Conservation (phyloP, 495 filamentous ascomycete genomes). For the Polyplosphaeria fusca region DNA sequence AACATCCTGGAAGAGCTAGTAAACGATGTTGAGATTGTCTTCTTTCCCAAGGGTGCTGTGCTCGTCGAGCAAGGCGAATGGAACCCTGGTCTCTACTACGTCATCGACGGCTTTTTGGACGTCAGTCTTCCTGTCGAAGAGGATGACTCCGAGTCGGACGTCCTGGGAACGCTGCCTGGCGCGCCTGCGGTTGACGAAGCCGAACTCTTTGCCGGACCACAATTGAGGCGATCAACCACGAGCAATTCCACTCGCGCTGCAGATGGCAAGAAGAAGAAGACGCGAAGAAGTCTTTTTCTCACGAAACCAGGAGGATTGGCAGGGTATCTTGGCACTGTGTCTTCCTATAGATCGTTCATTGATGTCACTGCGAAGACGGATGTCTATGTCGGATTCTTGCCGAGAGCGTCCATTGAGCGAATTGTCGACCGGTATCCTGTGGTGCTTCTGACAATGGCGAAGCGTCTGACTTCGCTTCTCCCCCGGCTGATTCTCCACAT, state of each 20-base stretch:
- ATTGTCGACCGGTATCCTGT: constrained; percentile 91
- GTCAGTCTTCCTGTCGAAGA: constrained; percentile 71
- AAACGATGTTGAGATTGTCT: constrained; percentile 96
- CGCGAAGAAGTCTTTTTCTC: constrained; percentile 74
- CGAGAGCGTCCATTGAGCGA: constrained; percentile 78
- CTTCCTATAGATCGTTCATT: constrained; percentile 91
- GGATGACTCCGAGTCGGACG: constrained; percentile 32
- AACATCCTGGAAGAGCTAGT: constrained; percentile 69
- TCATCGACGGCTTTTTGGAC: constrained; percentile 95
- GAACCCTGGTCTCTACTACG: constrained; percentile 94
- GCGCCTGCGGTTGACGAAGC: constrained; percentile 29
- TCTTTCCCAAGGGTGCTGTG: constrained; percentile 89
- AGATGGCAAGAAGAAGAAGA: constrained; percentile 46
- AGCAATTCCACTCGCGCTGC: constrained; percentile 43
- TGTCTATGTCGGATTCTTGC: constrained; percentile 95
- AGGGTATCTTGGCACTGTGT: constrained; percentile 89
- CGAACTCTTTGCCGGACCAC: constrained; percentile 43
- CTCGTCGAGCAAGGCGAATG: constrained; percentile 97
- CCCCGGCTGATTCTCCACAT: constrained; percentile 94
- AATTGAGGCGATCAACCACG: constrained; percentile 50
- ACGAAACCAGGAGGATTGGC: constrained; percentile 95
- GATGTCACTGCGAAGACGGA: constrained; percentile 97
- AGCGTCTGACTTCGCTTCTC: constrained; percentile 81
- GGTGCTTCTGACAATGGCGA: constrained; percentile 90
- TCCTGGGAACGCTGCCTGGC: constrained; percentile 35